Evolutionary conservation across 1,284 basidiomycete species (phyloP), one percentile per base, ranked within the genome.

Genomic region (Xerocomus nothofagi): DNA sequence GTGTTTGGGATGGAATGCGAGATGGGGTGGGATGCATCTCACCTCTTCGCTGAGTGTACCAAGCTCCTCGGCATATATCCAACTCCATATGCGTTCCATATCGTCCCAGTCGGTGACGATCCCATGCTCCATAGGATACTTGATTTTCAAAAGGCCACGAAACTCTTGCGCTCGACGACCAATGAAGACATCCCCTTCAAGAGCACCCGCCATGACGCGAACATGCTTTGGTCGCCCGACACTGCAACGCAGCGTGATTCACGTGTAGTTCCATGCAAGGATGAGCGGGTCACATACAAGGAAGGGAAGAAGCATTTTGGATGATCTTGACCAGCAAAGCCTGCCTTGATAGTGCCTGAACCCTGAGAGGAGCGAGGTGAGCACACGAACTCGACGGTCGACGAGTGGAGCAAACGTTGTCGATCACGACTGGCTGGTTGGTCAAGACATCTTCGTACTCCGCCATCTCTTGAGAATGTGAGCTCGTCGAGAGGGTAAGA

Each of bases 281-380:
- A 56, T 50, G 57, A 36, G 57, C 56, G 26, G 46, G 63, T 66
- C 62, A 85, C 93, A 75, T 73, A 97, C 94, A 93, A 97, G 53
- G 93, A 96, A 49, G 95, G 94, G 63, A 98, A 98, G 80, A 95
- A 98, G 68, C 93, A 96, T 80, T 95, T 94, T 36, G 95, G 95
- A 69, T 96, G 93, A 73, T 98, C 95, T 71, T 97, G 90, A 39
- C 95, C 95, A 53, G 95, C 95, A 69, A 98, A 98, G 38, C 94
- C 94, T 55, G 94, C 95, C 73, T 98, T 98, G 72, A 98, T 95
- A 18, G 92, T 93, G 27, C 95, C 95, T 50, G 94, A 96, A 57
- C 95, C 95, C 93, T 98, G 65, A 38, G 54, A 47, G 44, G 49
- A 56, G 30, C 45, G 51, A 51, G 54, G 51, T 59, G 51, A 61